Conservation (phyloP, 352 stramenopile species). For the Salisapilia sapeloensis region DNA sequence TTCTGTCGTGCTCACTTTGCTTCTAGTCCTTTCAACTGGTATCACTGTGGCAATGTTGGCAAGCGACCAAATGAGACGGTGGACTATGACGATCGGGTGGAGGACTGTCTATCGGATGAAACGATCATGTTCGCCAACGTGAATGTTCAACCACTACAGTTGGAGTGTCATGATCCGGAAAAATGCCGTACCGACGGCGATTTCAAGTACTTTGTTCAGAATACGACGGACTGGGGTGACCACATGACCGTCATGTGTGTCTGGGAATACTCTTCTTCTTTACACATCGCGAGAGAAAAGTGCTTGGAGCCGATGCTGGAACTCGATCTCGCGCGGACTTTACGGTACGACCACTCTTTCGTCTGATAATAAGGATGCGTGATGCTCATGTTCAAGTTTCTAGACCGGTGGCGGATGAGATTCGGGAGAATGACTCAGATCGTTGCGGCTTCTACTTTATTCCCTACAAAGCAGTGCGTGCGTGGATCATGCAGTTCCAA, state of each 20-base stretch:
- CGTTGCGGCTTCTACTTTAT: constrained; percentile 75
- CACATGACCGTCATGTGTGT: constrained; percentile 73
- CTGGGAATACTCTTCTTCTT: constrained; percentile 46
- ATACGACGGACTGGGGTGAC: constrained; percentile 68
- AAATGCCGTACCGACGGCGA: constrained; percentile 38
- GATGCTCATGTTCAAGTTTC: constrained; percentile 1
- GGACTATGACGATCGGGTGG: constrained; percentile 29
- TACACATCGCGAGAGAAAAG: constrained; percentile 26
- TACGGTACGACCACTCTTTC: constrained; percentile 12
- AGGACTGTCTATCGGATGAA: constrained; percentile 40
- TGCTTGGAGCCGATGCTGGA: constrained; percentile 67
- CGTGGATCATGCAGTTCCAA: constrained; percentile 64
- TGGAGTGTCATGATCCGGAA: constrained; percentile 35
- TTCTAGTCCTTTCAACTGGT: constrained; percentile 62
- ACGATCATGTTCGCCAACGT: constrained; percentile 47
- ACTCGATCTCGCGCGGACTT: constrained; percentile 33
- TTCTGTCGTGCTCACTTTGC: constrained; percentile 1
- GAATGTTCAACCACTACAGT: constrained; percentile 51
- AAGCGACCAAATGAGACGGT: constrained; percentile 18
- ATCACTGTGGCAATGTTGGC: constrained; percentile 52
- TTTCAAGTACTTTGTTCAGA: constrained; percentile 61
- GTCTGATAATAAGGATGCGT: neutral
- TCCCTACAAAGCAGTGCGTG: constrained; percentile 52
- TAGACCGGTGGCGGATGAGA: constrained; percentile 27
- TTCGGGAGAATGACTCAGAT: constrained; percentile 58